A percentile compares a stretch with the other conserved stretches of the same genome.
Conservation (phyloP, 768 basidiomycete species). For the Exidia glandulosa region DNA sequence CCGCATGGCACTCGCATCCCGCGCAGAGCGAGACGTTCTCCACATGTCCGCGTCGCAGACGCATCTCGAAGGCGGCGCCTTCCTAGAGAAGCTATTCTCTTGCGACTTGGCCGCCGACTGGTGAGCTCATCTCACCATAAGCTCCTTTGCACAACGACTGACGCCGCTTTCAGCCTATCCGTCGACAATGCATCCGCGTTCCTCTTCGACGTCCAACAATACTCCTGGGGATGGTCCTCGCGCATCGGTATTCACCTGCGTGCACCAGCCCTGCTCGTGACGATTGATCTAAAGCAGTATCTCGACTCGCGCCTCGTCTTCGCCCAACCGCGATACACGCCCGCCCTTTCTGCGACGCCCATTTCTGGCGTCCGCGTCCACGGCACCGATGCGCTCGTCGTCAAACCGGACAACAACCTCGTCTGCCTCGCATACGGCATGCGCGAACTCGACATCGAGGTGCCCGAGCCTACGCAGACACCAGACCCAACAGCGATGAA, state of each 20-base stretch:
- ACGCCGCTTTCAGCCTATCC: not conserved
- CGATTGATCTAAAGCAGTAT: slow-evolving; percentile 16
- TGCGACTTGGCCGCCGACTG: not conserved
- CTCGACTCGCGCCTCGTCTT: slow-evolving; percentile 45
- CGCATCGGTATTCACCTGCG: slow-evolving; percentile 50
- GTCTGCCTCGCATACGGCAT: slow-evolving; percentile 53
- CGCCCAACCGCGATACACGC: slow-evolving; percentile 32
- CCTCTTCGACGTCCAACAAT: slow-evolving; percentile 8
- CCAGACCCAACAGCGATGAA: not conserved
- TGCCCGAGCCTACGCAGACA: not conserved
- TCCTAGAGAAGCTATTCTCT: not conserved
- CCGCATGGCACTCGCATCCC: slow-evolving; percentile 51
- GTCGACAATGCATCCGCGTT: not conserved
- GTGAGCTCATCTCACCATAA: not conserved
- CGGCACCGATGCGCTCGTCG: slow-evolving; percentile 58
- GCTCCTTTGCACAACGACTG: not conserved
- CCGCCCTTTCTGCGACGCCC: slow-evolving; percentile 43
- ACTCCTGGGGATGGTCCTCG: not conserved
- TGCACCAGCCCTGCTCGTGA: slow-evolving; percentile 46
- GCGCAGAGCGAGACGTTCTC: slow-evolving; percentile 29
- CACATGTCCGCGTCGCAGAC: not conserved
- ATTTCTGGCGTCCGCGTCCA: slow-evolving; percentile 51
- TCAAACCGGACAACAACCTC: slow-evolving; percentile 45
- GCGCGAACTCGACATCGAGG: slow-evolving; percentile 17
- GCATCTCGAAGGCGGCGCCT: not conserved